phyloP scores from a whole-genome alignment of 257 asterid genomes.

The Solanum chmielewskii region DNA sequence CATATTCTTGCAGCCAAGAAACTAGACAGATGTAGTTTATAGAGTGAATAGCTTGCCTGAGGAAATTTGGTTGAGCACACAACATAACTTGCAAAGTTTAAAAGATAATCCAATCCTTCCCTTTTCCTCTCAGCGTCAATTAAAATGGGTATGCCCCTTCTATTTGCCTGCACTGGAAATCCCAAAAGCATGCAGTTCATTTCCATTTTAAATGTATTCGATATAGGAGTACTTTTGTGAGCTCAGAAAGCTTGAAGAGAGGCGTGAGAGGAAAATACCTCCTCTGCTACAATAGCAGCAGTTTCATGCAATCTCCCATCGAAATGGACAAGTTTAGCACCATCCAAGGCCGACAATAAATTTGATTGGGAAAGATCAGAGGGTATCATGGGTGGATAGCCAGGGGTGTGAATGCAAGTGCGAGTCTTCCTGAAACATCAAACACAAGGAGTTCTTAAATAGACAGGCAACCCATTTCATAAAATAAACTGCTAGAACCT shows the following conservation, averaged over 20 bases:
- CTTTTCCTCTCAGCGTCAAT: slow-evolving; percentile 83
- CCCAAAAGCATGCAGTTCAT: slow-evolving; percentile 26
- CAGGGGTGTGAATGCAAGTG: slow-evolving; percentile 95
- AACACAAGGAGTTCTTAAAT: not conserved
- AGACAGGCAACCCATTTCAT: not conserved
- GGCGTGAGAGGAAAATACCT: slow-evolving; percentile 40
- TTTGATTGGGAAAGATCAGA: slow-evolving; percentile 59
- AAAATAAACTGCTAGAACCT: not conserved
- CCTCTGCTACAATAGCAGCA: slow-evolving; percentile 68
- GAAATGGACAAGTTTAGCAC: slow-evolving; percentile 62
- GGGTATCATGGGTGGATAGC: slow-evolving; percentile 87
- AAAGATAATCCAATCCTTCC: slow-evolving; percentile 84
- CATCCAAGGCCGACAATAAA: slow-evolving; percentile 53
- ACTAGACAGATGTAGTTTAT: not conserved
- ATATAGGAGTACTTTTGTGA: not conserved
- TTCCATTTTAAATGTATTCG: slow-evolving; percentile 1
- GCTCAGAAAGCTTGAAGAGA: not conserved
- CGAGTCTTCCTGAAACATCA: slow-evolving; percentile 75
- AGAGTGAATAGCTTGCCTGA: slow-evolving; percentile 46
- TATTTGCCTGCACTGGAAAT: slow-evolving; percentile 92
- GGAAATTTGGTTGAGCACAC: slow-evolving; percentile 87
- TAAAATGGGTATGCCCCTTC: slow-evolving; percentile 77
- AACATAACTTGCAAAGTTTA: slow-evolving; percentile 53
- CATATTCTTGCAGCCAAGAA: slow-evolving; percentile 1
- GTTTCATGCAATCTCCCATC: slow-evolving; percentile 82